These are phyloP conservation scores for Chondrostereum purpureum DNA, from an alignment of 1,284 basidiomycete genomes.

Conservation along the genomic window DNA sequence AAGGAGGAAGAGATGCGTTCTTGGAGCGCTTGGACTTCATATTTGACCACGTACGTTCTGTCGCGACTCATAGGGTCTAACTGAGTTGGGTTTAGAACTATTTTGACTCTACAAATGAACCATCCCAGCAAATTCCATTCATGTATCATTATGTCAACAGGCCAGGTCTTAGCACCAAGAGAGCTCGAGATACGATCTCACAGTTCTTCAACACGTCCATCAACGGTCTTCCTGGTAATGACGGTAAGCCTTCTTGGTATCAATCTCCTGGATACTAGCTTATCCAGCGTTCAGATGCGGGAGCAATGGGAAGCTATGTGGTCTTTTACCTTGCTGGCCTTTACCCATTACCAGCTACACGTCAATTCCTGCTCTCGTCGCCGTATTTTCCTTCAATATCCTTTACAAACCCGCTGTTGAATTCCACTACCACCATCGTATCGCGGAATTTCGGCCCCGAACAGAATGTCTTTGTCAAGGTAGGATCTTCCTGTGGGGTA, in stretches of 20 bases:
- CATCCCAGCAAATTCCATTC: constrained; percentile 56
- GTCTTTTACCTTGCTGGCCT: constrained; percentile 54
- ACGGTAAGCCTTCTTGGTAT: constrained; percentile 4
- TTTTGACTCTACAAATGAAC: constrained; percentile 53
- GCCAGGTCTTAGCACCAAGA: constrained; percentile 36
- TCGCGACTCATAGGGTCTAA: not conserved
- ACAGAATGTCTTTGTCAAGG: constrained; percentile 9
- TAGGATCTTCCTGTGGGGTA: not conserved
- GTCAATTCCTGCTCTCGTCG: constrained; percentile 53
- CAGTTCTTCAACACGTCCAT: constrained; percentile 12
- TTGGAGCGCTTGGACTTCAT: constrained; percentile 49
- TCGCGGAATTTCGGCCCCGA: constrained; percentile 47
- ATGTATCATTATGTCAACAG: constrained; percentile 61
- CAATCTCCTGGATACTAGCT: not conserved
- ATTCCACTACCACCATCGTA: constrained; percentile 50
- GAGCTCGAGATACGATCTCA: constrained; percentile 8
- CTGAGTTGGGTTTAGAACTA: constrained; percentile 29
- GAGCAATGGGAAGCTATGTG: constrained; percentile 66
- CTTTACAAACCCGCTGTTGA: constrained; percentile 51
- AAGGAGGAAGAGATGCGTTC: constrained; percentile 51
- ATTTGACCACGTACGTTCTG: constrained; percentile 37
- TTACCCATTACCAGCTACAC: constrained; percentile 56
- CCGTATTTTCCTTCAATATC: constrained; percentile 56
- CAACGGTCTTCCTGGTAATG: constrained; percentile 13
- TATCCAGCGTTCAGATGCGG: constrained; percentile 25